Evolutionary conservation across 2,329 filamentous ascomycete genomes (phyloP).

Genomic region (Xylaria sp.): DNA sequence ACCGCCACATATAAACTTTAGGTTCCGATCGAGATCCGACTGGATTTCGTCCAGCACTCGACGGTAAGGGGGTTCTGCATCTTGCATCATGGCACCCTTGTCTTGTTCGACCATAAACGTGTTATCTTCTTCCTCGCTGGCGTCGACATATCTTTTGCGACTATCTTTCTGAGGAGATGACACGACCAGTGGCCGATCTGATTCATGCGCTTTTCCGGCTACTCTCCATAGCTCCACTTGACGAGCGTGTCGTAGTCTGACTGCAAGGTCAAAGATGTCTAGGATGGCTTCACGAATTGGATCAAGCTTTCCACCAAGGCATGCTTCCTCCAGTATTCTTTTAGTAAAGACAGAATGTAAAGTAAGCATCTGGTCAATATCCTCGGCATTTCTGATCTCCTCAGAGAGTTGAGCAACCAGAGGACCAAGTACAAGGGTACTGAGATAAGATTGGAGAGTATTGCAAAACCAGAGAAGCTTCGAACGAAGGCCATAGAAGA

Average conservation of each 20-base stretch:
- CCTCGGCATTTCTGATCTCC: slow-evolving; percentile 64
- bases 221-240: slow-evolving; percentile 45
- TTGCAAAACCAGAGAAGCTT: slow-evolving; percentile 80
- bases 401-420: slow-evolving; percentile 61
- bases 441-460: slow-evolving; percentile 76
- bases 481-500: slow-evolving; percentile 67
- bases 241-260: slow-evolving; percentile 70
- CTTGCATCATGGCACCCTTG: slow-evolving; percentile 37
- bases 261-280: slow-evolving; percentile 76
- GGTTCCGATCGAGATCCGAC: slow-evolving; percentile 66
- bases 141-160: slow-evolving; percentile 33
- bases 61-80: slow-evolving; percentile 52
- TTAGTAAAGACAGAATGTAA: slow-evolving; percentile 70
- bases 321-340: slow-evolving; percentile 68
- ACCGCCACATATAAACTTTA: slow-evolving; percentile 75
- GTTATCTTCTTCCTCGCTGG: slow-evolving; percentile 42
- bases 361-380: slow-evolving; percentile 81
- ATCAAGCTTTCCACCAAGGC: slow-evolving; percentile 70
- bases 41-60: slow-evolving; percentile 63
- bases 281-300: slow-evolving; percentile 76
- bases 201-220: slow-evolving; percentile 47
- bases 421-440: slow-evolving; percentile 71
- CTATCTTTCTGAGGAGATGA: slow-evolving; percentile 41
- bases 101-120: slow-evolving; percentile 42
- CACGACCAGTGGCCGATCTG: slow-evolving; percentile 47